Evolutionary conservation across 2,329 filamentous ascomycete genomes (phyloP), one percentile per base, ranked within the genome.

Genomic region (Aspergillus fumigatus): DNA sequence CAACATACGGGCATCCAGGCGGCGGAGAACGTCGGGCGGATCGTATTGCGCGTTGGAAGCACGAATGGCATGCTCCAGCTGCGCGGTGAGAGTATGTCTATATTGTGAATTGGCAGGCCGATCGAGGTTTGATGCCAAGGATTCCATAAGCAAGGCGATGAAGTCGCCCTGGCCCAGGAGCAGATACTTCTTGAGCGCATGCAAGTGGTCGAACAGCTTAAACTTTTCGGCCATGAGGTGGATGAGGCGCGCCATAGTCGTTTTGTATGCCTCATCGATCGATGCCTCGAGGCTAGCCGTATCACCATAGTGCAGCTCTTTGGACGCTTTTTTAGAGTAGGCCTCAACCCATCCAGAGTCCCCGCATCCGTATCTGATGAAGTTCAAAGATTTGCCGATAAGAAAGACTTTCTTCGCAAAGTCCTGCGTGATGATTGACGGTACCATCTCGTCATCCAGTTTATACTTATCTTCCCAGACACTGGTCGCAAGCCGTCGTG

Each of bases 391-490:
- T 73, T 99, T 99, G 55, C 94, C 94, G 65, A 99, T 99, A 7
- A 99, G 78, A 67, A 97, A 97, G 5, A 99, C 90, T 70, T 97
- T 97, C 64, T 94, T 90, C 0, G 94, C 92, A 75, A 99, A 97
- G 59, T 96, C 92, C 48, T 88, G 83, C 0, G 91, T 95, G 64
- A 97, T 92, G 67, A 97, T 97, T 45, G 88, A 92, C 0, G 94
- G 94, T 25, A 97, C 87, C 89, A 97, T 94, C 50, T 84, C 82
- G 57, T 89, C 83, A 64, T 90, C 87, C 41, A 97, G 81, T 68
- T 90, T 89, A 75, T 96, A 99, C 72, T 97, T 97, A 74, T 96
- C 92, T 73, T 97, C 92, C 94, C 94, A 99, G 1, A 97, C 92
- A 63, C 92, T 97, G 40, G 88, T 92, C 17, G 90, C 89, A 48